phyloP scores from a whole-genome alignment of 768 basidiomycete genomes.

The Lepiota subincarnata region DNA sequence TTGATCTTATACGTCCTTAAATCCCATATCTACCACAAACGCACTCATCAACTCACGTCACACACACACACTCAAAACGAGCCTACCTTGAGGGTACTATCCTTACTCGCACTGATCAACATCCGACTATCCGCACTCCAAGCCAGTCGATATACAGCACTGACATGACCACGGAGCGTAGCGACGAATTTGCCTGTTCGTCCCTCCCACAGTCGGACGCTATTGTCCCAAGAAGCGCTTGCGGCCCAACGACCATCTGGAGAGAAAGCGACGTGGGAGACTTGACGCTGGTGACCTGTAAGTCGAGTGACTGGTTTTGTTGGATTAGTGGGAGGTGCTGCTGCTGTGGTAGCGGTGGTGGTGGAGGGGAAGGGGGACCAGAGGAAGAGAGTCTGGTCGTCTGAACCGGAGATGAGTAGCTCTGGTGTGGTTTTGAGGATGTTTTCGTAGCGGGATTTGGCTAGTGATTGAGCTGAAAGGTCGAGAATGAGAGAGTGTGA shows the following conservation, averaged over 20 bases:
- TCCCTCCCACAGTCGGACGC: constrained; percentile 90
- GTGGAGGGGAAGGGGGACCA: constrained; percentile 77
- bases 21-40: constrained; percentile 79
- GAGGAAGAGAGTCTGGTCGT: constrained; percentile 96
- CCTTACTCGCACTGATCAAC: constrained; percentile 93
- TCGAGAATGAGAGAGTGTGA: neutral
- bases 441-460: constrained; percentile 72
- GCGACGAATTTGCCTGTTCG: constrained; percentile 83
- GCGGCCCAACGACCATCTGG: constrained; percentile 93
- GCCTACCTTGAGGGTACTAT: constrained; percentile 97
- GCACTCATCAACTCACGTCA: neutral
- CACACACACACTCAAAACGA: constrained; percentile 18
- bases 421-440: constrained; percentile 68
- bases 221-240: constrained; percentile 86
- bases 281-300: constrained; percentile 93
- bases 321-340: constrained; percentile 24
- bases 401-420: constrained; percentile 90
- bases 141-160: constrained; percentile 88
- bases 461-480: constrained; percentile 66
- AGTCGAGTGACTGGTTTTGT: constrained; percentile 59
- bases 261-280: constrained; percentile 91
- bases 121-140: constrained; percentile 95
- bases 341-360: constrained; percentile 18
- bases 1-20: constrained; percentile 95
- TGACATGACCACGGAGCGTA: constrained; percentile 88